phyloP scores from a whole-genome alignment of 2,329 filamentous ascomycete genomes.

The Pseudopyricularia javanii region DNA sequence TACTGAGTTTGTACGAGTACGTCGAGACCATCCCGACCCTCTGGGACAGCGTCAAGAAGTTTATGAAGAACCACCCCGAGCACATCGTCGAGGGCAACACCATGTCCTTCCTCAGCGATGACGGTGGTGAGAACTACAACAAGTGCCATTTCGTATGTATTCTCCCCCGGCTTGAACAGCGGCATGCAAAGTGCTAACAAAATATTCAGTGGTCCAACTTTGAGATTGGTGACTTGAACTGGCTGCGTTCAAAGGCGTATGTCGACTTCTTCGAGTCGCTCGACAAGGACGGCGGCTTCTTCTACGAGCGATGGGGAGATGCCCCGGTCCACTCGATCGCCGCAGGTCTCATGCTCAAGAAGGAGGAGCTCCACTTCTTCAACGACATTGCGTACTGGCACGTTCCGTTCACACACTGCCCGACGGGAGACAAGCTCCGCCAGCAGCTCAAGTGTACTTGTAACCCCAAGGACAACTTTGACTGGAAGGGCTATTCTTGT shows the following conservation, averaged over 20 bases:
- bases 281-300: slow-evolving; percentile 89
- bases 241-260: slow-evolving; percentile 83
- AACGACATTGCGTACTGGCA: slow-evolving; percentile 98
- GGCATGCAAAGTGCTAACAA: slow-evolving; percentile 9
- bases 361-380: slow-evolving; percentile 96
- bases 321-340: slow-evolving; percentile 98
- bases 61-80: slow-evolving; percentile 81
- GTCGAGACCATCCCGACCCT: slow-evolving; percentile 90
- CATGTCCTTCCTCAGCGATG: slow-evolving; percentile 83
- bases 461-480: slow-evolving; percentile 94
- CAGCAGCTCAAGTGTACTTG: slow-evolving; percentile 85
- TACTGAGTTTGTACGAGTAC: slow-evolving; percentile 92
- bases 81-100: slow-evolving; percentile 76
- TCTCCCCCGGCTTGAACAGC: neutral
- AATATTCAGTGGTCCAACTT: slow-evolving; percentile 85
- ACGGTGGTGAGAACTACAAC: slow-evolving; percentile 86
- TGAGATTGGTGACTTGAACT: slow-evolving; percentile 86
- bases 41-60: slow-evolving; percentile 92
- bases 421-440: slow-evolving; percentile 74
- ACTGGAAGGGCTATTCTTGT: slow-evolving; percentile 99
- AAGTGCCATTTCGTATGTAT: slow-evolving; percentile 84
- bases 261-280: slow-evolving; percentile 81
- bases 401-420: slow-evolving; percentile 95
- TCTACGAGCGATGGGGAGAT: slow-evolving; percentile 98
- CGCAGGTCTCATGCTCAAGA: slow-evolving; percentile 73